Base-by-base conservation (phyloP, 1,284 basidiomycete species). In the Athelia sp. region DNA sequence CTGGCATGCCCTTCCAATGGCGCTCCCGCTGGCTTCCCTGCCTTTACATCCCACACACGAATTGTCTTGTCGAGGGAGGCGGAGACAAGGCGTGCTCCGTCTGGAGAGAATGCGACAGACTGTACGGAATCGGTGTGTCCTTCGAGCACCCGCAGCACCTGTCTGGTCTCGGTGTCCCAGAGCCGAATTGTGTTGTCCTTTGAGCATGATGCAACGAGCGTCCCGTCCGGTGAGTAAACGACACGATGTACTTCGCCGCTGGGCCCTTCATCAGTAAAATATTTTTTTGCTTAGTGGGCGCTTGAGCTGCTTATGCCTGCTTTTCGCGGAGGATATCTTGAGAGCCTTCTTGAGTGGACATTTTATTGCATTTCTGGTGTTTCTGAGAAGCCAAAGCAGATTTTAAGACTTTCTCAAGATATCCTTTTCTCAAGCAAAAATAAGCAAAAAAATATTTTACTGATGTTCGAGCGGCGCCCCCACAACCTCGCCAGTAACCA, bases 31-130 rank as follows among this genome's bases (percentile, higher is more conserved):
- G n/a, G 11, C 11, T 34, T 34, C 17, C 55, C 50, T n/a, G 47
- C 75, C 50, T 77, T 22, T 2, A 46, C 49, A 52, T 56, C 52
- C 58, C 58, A 60, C 3, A 57, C 43, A 4, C 51, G 45, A 13
- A 57, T 43, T 3, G 54, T 56, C 23, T 43, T 36, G 36, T 58
- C 52, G 2, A 13, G 22, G 19, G 56, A 56, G n/a, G 54, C 59
- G 10, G 58, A 58, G 8, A 52, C 55, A 38, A 59, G 38, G 17
- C 35, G 26, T 24, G 17, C 43, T 31, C 56, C 55, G 46, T 60
- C 55, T 3, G 51, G 50, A 3, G 56, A 58, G 47, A 54, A 54
- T 14, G 50, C 54, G 24, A 56, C 49, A 3, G 54, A 47, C 11
- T 23, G 15, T 3, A 53, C 53, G 8, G 17, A 18, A 14, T 36